Conservation (phyloP, 2,329 filamentous ascomycete genomes). For the Cladosporium sp. region DNA sequence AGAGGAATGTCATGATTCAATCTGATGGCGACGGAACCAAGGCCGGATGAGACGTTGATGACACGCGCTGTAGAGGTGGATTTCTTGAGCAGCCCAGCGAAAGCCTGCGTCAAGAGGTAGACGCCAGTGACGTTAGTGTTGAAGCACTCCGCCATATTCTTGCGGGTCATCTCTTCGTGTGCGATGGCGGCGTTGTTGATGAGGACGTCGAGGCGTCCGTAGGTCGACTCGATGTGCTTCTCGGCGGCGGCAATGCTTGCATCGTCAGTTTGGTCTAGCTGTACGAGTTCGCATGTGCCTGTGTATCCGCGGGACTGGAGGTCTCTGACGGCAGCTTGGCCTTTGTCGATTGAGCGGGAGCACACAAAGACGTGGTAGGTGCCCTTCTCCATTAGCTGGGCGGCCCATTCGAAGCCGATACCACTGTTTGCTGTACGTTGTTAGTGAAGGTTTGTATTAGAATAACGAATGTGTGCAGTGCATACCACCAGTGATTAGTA, state of each 20-base stretch:
- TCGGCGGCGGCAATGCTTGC: conserved; percentile 44
- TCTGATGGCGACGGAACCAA: conserved; percentile 30
- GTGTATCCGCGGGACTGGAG: conserved; percentile 25
- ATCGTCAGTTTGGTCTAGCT: conserved; percentile 50
- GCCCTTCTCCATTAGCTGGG: conserved; percentile 41
- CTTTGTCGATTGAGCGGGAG: conserved; percentile 47
- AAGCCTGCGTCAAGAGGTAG: conserved; percentile 37
- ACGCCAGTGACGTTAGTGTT: conserved; percentile 47
- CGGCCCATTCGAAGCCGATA: conserved; percentile 54
- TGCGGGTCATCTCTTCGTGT: conserved; percentile 24
- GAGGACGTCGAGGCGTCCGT: conserved; percentile 35
- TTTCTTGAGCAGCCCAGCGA: conserved; percentile 40
- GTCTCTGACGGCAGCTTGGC: conserved; percentile 39
- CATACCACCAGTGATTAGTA: conserved; percentile 11
- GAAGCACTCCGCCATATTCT: conserved; percentile 27
- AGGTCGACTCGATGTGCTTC: conserved; percentile 35
- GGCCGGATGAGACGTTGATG: conserved; percentile 34
- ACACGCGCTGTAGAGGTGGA: conserved; percentile 33
- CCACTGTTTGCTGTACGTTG: conserved; percentile 47
- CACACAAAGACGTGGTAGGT: conserved; percentile 54
- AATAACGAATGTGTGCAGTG: not conserved
- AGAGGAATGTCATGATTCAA: conserved; percentile 25
- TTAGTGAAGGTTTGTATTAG: not conserved
- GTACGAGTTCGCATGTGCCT: conserved; percentile 39
- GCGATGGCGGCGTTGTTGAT: conserved; percentile 42